phyloP scores from a whole-genome alignment of 2,329 filamentous ascomycete species.

The Aureobasidium sp. region DNA sequence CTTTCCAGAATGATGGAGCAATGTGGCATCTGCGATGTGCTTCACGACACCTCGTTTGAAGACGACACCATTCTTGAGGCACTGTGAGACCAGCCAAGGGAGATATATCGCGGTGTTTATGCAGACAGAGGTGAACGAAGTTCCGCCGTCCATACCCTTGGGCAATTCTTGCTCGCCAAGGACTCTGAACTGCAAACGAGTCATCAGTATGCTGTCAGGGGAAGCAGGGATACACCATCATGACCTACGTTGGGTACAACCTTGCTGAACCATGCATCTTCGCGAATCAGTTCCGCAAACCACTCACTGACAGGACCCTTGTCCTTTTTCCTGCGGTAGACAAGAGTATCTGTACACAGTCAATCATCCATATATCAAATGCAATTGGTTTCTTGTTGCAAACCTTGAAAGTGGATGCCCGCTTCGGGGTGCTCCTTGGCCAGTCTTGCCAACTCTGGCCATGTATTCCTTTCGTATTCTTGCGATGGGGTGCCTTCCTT shows the following conservation, averaged over 20 bases:
- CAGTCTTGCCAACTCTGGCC: constrained; percentile 38
- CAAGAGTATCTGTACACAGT: constrained; percentile 37
- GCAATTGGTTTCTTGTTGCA: neutral
- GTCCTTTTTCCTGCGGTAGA: constrained; percentile 59
- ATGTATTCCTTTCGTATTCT: constrained; percentile 38
- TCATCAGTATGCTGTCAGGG: neutral
- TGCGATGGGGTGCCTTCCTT: constrained; percentile 34
- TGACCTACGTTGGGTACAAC: constrained; percentile 58
- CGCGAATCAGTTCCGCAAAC: constrained; percentile 58
- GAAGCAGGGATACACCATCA: neutral
- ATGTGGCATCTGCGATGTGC: constrained; percentile 67
- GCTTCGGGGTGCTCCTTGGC: constrained; percentile 63
- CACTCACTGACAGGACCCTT: constrained; percentile 47
- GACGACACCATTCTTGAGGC: constrained; percentile 63
- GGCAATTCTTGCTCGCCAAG: constrained; percentile 42
- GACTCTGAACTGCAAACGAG: constrained; percentile 26
- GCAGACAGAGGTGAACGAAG: constrained; percentile 75
- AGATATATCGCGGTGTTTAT: constrained; percentile 89
- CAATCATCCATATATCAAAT: neutral
- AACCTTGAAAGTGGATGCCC: constrained; percentile 67
- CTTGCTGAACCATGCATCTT: constrained; percentile 66
- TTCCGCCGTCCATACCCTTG: constrained; percentile 61
- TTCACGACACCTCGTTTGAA: constrained; percentile 38
- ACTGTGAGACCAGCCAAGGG: constrained; percentile 76
- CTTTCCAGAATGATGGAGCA: constrained; percentile 50